Conservation (phyloP, 306 rosid species). For the Ziziphus jujuba region DNA sequence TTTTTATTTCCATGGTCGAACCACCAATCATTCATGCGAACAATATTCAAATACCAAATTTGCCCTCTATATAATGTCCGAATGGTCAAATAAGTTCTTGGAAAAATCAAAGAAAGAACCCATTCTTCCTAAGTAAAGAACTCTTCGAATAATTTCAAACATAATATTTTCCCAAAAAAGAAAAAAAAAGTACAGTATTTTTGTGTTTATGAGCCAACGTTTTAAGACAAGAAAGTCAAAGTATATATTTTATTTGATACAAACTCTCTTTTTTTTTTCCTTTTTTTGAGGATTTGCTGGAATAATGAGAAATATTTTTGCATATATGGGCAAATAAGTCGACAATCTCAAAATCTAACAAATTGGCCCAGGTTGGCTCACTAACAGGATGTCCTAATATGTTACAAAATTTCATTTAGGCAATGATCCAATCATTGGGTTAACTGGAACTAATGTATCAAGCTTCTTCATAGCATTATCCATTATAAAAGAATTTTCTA, state of each 20-base stretch:
- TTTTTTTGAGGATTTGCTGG: too few relatives aligned
- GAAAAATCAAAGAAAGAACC: slow-evolving; percentile 6
- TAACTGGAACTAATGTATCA: slow-evolving; percentile 4
- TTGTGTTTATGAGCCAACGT: background rate
- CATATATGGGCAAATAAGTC: too few relatives aligned
- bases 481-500: slow-evolving; percentile 5
- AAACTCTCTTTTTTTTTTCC: too few relatives aligned
- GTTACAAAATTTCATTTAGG: background rate
- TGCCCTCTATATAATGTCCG: background rate
- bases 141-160: too few relatives aligned
- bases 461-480: slow-evolving; percentile 10
- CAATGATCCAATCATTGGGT: background rate
- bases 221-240: too few relatives aligned
- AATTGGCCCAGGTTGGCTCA: too few relatives aligned
- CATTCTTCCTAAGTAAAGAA: background rate
- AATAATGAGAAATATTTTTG: too few relatives aligned
- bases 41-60: background rate
- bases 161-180: background rate
- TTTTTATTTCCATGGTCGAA: too few relatives aligned
- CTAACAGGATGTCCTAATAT: background rate
- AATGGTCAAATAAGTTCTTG: background rate
- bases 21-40: background rate
- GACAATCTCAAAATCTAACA: too few relatives aligned
- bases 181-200: background rate
- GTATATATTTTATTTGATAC: too few relatives aligned